Conservation (phyloP, 2,329 filamentous ascomycete species). For the Hypomyces rosellus region DNA sequence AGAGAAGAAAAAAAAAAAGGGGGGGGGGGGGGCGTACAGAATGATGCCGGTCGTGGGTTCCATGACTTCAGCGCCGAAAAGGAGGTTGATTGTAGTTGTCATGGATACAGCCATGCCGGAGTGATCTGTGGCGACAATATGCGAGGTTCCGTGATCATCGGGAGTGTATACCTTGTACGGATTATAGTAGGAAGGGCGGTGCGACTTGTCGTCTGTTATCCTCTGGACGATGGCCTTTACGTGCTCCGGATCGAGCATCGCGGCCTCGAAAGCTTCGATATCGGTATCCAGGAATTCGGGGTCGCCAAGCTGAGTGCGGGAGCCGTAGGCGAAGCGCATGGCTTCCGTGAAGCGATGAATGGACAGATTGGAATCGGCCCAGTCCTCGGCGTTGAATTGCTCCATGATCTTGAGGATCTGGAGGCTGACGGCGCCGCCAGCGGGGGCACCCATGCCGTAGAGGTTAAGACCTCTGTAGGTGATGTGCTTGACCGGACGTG, state of each 20-base stretch:
- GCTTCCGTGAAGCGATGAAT: conserved; percentile 82
- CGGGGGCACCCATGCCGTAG: conserved; percentile 64
- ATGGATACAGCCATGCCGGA: conserved; percentile 71
- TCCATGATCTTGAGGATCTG: conserved; percentile 77
- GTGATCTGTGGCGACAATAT: conserved; percentile 65
- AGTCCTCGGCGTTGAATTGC: conserved; percentile 58
- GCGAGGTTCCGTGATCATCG: conserved; percentile 67
- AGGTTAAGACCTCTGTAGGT: conserved; percentile 66
- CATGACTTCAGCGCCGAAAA: conserved; percentile 75
- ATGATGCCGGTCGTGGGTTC: conserved; percentile 79
- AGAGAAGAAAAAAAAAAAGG: too few species aligned
- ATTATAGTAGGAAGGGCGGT: conserved; percentile 68
- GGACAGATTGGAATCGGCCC: conserved; percentile 54
- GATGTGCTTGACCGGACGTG: conserved; percentile 57
- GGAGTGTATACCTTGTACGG: conserved; percentile 59
- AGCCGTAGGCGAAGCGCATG: conserved; percentile 81
- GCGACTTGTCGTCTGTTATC: conserved; percentile 67
- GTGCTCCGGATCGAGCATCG: conserved; percentile 58
- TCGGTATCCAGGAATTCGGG: conserved; percentile 61
- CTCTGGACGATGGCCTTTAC: conserved; percentile 54
- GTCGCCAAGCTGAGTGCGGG: conserved; percentile 74
- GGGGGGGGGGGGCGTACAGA: conserved; percentile 42
- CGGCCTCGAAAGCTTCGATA: conserved; percentile 56
- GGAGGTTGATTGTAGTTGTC: conserved; percentile 81
- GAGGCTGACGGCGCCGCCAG: conserved; percentile 69